Evolutionary conservation across 176 grass and related monocot species (phyloP).

Genomic region (Hsuehochloa calcarea): DNA sequence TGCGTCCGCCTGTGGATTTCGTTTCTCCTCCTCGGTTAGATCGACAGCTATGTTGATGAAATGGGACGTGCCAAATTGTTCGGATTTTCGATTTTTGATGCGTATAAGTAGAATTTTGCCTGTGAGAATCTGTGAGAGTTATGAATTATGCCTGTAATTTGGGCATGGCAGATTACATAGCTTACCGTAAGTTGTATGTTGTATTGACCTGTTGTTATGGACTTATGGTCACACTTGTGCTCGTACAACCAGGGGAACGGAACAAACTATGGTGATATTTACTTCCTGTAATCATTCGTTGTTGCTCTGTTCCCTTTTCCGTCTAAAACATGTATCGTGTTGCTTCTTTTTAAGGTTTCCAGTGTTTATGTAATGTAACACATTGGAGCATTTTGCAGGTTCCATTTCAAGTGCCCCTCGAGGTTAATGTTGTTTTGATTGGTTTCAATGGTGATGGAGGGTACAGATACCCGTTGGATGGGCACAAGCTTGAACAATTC

Average conservation of each 20-base stretch:
- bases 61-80: background rate
- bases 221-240: background rate
- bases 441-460: constrained; percentile 95
- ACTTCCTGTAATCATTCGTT: background rate
- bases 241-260: background rate
- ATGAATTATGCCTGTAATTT: constrained; percentile 16
- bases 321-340: background rate
- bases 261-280: constrained; percentile 17
- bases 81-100: background rate
- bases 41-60: background rate
- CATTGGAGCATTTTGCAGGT: constrained; percentile 56
- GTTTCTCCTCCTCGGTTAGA: constrained; percentile 6
- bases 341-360: background rate
- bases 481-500: constrained; percentile 80
- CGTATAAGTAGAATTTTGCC: background rate
- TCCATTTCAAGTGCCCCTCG: constrained; percentile 97
- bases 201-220: background rate
- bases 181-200: background rate
- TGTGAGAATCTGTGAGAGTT: background rate
- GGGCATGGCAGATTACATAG: background rate
- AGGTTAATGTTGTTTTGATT: constrained; percentile 94
- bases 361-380: constrained; percentile 23
- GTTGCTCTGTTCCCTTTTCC: background rate
- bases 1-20: constrained; percentile 19
- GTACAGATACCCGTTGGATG: constrained; percentile 81